Evolutionary conservation across 2,329 filamentous ascomycete species (phyloP).

Genomic region (Elsinoe necatrix): DNA sequence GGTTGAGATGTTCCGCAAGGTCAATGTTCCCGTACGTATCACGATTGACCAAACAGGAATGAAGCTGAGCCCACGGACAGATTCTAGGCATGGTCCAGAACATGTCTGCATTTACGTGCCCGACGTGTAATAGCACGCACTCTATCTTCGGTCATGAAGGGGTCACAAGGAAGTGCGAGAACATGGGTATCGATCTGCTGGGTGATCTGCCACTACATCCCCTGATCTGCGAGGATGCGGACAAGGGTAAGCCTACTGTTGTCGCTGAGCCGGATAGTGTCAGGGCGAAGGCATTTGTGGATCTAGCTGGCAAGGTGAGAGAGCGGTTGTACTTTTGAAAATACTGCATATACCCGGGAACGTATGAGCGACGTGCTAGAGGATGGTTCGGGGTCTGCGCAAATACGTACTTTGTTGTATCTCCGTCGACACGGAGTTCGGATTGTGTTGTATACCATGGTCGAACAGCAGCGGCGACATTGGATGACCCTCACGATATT

Average conservation of each 20-base stretch:
- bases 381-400: too few species aligned
- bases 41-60: not conserved
- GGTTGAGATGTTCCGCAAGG: conserved; percentile 84
- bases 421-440: too few species aligned
- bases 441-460: too few species aligned
- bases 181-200: conserved; percentile 68
- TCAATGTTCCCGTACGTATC: conserved; percentile 54
- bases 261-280: conserved; percentile 72
- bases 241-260: conserved; percentile 80
- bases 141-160: conserved; percentile 33
- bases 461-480: too few species aligned
- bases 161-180: conserved; percentile 59
- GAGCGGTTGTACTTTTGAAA: conserved; percentile 16
- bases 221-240: conserved; percentile 77
- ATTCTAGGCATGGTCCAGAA: conserved; percentile 85
- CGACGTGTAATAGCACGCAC: conserved; percentile 40
- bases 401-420: too few species aligned
- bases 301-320: conserved; percentile 20
- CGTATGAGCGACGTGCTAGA: not conserved
- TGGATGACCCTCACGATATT: too few species aligned
- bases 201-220: conserved; percentile 85
- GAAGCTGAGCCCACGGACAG: conserved; percentile 11
- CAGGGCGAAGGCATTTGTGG: conserved; percentile 62
- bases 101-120: conserved; percentile 79
- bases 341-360: not conserved